Conservation (phyloP, 352 stramenopile species). For the Bremia lactucae region DNA sequence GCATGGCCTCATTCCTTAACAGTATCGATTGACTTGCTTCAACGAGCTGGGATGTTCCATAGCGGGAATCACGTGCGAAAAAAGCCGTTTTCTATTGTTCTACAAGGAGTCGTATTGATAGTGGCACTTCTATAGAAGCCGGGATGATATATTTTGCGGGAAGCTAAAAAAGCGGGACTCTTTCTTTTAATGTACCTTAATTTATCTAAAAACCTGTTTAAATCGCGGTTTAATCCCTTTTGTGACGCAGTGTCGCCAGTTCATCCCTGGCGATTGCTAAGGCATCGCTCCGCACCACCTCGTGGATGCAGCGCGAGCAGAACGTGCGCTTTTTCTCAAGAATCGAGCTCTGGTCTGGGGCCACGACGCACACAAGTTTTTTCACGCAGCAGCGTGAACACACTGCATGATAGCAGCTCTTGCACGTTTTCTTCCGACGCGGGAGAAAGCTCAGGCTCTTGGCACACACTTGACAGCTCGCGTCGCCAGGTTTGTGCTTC, state of each 20-base stretch:
- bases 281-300: constrained; percentile 14
- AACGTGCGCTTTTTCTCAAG: constrained; percentile 22
- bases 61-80: not conserved
- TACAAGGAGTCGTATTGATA: no score
- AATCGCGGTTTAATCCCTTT: constrained; percentile 10
- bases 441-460: constrained; percentile 22
- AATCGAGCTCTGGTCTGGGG: constrained; percentile 17
- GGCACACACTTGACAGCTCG: constrained; percentile 13
- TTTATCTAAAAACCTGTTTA: constrained; percentile 4
- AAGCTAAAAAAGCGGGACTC: no score
- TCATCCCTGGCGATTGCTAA: constrained; percentile 17
- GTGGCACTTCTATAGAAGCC: not conserved
- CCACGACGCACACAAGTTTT: constrained; percentile 18
- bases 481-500: constrained; percentile 8
- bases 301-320: constrained; percentile 21
- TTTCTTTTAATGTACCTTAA: no score
- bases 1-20: no score
- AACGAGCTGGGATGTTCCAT: not conserved
- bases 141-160: no score
- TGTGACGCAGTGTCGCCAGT: constrained; percentile 5
- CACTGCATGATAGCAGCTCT: constrained; percentile 13
- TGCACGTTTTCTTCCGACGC: constrained; percentile 16
- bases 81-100: not conserved
- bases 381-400: constrained; percentile 22
- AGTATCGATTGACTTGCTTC: no score